Percentiles rank a stretch among this genome's conserved stretches.
Evolutionary conservation across 768 basidiomycete genomes (phyloP).

Genomic region (Leucosporidium yakuticum): DNA sequence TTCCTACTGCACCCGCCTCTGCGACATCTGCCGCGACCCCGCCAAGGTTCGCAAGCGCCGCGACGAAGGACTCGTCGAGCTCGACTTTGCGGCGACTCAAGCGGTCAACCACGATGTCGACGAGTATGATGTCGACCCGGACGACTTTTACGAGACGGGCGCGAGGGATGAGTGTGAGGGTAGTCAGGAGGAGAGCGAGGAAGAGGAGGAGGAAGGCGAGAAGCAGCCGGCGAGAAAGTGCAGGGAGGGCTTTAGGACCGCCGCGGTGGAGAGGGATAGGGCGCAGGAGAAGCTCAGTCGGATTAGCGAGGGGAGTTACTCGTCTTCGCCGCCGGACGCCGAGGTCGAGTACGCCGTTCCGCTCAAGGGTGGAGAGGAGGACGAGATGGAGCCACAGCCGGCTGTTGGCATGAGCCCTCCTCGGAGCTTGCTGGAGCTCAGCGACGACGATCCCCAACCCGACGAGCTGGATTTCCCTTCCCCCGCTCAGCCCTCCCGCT

Average conservation of each 20-base stretch:
- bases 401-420: background rate
- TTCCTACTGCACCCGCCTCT: constrained; percentile 67
- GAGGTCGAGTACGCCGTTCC: background rate
- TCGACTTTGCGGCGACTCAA: constrained; percentile 7
- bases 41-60: constrained; percentile 56
- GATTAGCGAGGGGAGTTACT: background rate
- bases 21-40: constrained; percentile 75
- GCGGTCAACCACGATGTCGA: background rate
- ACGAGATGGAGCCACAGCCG: background rate
- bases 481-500: background rate
- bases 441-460: background rate
- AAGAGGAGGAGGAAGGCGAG: background rate
- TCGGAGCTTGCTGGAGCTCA: background rate
- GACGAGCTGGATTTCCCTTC: background rate
- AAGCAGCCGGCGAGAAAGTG: background rate
- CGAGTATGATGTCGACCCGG: background rate
- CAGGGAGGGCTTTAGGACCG: constrained; percentile 5
- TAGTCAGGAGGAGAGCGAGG: background rate
- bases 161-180: background rate
- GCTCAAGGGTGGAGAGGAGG: background rate
- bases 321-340: background rate
- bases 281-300: background rate
- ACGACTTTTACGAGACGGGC: constrained; percentile 1
- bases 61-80: constrained; percentile 37
- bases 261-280: background rate